Conservation (phyloP, 2,329 filamentous ascomycete genomes). For the Penicillium italicum region DNA sequence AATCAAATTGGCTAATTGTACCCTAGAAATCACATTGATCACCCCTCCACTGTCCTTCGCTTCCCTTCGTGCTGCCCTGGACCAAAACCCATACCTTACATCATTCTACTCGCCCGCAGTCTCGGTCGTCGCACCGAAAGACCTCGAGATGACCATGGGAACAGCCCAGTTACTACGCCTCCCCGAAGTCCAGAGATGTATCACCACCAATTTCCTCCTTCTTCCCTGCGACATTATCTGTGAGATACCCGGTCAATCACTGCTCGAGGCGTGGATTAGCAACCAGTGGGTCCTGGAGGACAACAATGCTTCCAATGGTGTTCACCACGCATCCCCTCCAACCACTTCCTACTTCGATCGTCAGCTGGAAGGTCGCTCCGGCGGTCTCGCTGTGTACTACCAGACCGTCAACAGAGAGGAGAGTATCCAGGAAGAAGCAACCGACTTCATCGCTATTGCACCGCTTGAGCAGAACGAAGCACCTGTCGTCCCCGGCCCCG, state of each 20-base stretch:
- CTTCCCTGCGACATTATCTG: slow-evolving; percentile 53
- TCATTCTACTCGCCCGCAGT: slow-evolving; percentile 26
- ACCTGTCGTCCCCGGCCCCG: neutral
- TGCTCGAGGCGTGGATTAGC: slow-evolving; percentile 1
- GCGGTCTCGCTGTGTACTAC: neutral
- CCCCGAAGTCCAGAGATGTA: slow-evolving; percentile 68
- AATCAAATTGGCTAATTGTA: neutral
- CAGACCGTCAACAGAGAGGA: neutral
- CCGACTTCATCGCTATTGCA: neutral
- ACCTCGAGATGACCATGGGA: slow-evolving; percentile 75
- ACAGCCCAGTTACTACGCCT: slow-evolving; percentile 83
- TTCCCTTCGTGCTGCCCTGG: neutral
- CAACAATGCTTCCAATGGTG: neutral
- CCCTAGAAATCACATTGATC: slow-evolving; percentile 1
- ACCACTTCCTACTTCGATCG: neutral
- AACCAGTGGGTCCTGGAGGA: neutral
- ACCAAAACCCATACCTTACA: neutral
- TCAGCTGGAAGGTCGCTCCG: neutral
- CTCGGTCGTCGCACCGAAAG: slow-evolving; percentile 73
- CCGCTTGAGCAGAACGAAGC: neutral
- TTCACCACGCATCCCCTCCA: neutral
- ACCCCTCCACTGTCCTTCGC: neutral
- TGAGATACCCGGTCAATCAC: neutral
- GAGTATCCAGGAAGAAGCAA: neutral
- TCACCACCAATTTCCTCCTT: slow-evolving; percentile 81